Evolutionary conservation across 306 rosid species (phyloP), one percentile per base, ranked within the genome.

Genomic region (Rosa chinensis): DNA sequence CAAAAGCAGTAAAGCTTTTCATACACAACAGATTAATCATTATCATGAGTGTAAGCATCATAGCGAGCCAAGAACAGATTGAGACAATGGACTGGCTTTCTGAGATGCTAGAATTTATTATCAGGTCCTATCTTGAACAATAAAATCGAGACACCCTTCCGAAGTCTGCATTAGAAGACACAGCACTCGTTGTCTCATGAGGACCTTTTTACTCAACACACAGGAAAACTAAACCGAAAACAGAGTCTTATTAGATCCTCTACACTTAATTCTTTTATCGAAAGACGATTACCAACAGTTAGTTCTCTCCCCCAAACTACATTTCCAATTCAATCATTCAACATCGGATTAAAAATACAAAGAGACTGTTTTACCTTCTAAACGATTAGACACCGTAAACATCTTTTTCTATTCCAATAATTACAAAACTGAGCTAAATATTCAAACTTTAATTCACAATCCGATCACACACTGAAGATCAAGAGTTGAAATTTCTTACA

Each of bases 401-500:
- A 23, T 25, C 37, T 8, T 6, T 4, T 11, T n/a, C 3, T 4
- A 7, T 32, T 32, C 37, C 23, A 55, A 55, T 6, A 55, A 20
- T 20, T 17, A 18, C 20, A 6, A 55, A 55, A 55, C 2, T 8
- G 61, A 55, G 3, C 8, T 11, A 62, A 62, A 62, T 14, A 73
- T 37, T 55, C 66, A 53, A 55, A 39, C 39, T 10, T 55, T 39
- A 12, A 14, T 12, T 16, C 18, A 74, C 77, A 56, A 21, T 20
- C 2, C 21, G 56, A 40, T 18, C 2, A 69, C 1, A 32, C 37
- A 32, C 37, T 32, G n/a, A 44, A 56, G 58, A 66, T 5, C 1
- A 25, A 78, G 72, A 9, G 66, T 43, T 1, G 6, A 76, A 50
- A 74, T 40, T 61, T 7, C 90, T 87, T 18, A 90, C 98, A 86